These are phyloP conservation scores for Asterionellopsis glacialis DNA, from an alignment of 108 stramenopile species.

Conservation along the genomic window DNA sequence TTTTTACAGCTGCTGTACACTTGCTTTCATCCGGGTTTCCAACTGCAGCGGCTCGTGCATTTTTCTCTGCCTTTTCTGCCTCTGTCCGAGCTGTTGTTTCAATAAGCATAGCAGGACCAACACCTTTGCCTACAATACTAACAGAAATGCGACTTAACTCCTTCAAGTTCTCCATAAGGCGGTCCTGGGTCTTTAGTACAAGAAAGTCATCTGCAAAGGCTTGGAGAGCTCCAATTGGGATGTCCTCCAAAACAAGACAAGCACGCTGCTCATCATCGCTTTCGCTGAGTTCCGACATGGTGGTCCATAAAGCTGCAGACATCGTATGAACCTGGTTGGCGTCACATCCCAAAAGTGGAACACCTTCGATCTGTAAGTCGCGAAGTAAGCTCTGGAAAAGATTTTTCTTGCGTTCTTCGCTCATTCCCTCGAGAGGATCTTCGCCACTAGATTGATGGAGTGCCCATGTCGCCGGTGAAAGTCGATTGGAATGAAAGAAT, in stretches of 20 bases:
- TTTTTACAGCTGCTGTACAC: constrained; percentile 46
- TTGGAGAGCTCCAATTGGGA: constrained; percentile 49
- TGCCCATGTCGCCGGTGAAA: too few relatives aligned
- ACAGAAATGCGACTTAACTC: constrained; percentile 63
- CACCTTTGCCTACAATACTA: constrained; percentile 62
- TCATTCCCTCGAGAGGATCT: constrained; percentile 26
- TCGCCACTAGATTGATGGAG: too few relatives aligned
- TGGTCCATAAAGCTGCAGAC: constrained; percentile 79
- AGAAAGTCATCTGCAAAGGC: constrained; percentile 69
- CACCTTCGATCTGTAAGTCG: constrained; percentile 71
- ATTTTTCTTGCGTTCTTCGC: constrained; percentile 46
- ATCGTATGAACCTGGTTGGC: constrained; percentile 58
- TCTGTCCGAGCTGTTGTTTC: constrained; percentile 40
- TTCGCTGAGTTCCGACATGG: constrained; percentile 62
- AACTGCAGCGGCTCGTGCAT: constrained; percentile 5
- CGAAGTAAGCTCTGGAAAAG: constrained; percentile 64
- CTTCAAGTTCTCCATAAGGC: constrained; percentile 49
- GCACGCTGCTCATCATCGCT: constrained; percentile 37
- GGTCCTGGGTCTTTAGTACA: constrained; percentile 43
- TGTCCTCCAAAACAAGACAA: constrained; percentile 66
- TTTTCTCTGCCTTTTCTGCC: constrained; percentile 21
- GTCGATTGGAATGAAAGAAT: too few relatives aligned
- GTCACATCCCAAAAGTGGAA: constrained; percentile 77
- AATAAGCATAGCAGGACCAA: constrained; percentile 70
- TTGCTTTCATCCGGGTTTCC: constrained; percentile 27